These are phyloP conservation scores for Ambrosia artemisiifolia DNA, from an alignment of 129 eudicot genomes.

Conservation along the genomic window DNA sequence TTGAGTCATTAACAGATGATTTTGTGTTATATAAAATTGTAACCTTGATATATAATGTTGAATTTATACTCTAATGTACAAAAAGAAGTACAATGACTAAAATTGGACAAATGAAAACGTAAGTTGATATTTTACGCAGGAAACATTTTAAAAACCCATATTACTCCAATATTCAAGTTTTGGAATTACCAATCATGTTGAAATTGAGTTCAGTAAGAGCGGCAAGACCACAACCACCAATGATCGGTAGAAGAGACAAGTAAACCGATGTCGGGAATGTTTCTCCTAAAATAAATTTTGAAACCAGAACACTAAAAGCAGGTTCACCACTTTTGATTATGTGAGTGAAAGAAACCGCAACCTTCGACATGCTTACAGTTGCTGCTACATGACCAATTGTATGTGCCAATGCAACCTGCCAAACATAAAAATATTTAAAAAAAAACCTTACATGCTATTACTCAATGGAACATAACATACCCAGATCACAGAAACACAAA, in stretches of 20 bases:
- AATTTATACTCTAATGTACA: not conserved
- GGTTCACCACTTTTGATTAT: slow-evolving; percentile 75
- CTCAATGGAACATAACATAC: slow-evolving; percentile 9
- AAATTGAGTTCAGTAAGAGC: slow-evolving; percentile 79
- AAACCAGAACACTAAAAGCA: slow-evolving; percentile 70
- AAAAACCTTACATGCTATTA: not conserved
- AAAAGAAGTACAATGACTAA: not conserved
- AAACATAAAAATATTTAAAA: not conserved
- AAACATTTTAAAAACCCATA: not conserved
- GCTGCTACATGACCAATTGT: slow-evolving; percentile 86
- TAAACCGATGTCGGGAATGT: slow-evolving; percentile 53
- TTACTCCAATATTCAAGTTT: not conserved
- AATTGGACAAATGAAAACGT: not conserved
- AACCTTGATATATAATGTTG: not conserved
- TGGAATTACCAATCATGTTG: slow-evolving; percentile 48
- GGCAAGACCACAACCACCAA: slow-evolving; percentile 73
- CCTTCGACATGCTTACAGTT: slow-evolving; percentile 83
- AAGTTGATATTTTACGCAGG: not conserved
- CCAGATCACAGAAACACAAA: slow-evolving; percentile 7
- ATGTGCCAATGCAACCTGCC: slow-evolving; percentile 69
- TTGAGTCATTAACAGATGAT: not conserved
- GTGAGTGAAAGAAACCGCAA: slow-evolving; percentile 75
- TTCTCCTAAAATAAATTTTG: slow-evolving; percentile 57
- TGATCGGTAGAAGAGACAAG: slow-evolving; percentile 61
- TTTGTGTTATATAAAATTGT: not conserved